Evolutionary conservation across 1,284 basidiomycete species (phyloP).

Genomic region (Leccinum huronense): DNA sequence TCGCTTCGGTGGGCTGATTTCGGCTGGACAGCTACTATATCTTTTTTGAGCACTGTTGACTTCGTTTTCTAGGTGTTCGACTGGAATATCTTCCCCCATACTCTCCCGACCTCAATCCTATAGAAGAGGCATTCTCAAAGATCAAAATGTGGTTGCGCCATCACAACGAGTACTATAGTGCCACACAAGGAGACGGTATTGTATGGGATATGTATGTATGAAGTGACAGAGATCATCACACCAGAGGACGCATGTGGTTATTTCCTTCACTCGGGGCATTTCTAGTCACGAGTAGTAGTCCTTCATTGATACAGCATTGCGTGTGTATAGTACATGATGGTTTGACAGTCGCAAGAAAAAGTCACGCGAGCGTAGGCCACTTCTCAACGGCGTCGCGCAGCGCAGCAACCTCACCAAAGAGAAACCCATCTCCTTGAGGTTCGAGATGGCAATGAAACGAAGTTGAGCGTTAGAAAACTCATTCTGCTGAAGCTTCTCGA

Average conservation of each 20-base stretch:
- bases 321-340: background rate
- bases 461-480: too few relatives aligned
- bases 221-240: conserved; percentile 2
- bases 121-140: conserved; percentile 3
- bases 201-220: conserved; percentile 1
- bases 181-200: background rate
- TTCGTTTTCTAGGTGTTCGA: background rate
- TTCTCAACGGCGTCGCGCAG: background rate
- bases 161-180: background rate
- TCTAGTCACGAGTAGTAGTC: background rate
- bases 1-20: background rate
- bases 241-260: conserved; percentile 1
- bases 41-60: background rate
- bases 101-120: conserved; percentile 4
- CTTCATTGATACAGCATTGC: background rate
- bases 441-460: too few relatives aligned
- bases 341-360: background rate
- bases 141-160: background rate
- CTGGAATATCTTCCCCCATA: conserved; percentile 2
- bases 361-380: background rate
- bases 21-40: background rate
- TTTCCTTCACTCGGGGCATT: background rate
- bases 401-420: background rate
- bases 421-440: background rate
- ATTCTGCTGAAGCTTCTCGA: too few relatives aligned